Evolutionary conservation across 2,329 filamentous ascomycete species (phyloP).

Genomic region (Fusarium algeriense): DNA sequence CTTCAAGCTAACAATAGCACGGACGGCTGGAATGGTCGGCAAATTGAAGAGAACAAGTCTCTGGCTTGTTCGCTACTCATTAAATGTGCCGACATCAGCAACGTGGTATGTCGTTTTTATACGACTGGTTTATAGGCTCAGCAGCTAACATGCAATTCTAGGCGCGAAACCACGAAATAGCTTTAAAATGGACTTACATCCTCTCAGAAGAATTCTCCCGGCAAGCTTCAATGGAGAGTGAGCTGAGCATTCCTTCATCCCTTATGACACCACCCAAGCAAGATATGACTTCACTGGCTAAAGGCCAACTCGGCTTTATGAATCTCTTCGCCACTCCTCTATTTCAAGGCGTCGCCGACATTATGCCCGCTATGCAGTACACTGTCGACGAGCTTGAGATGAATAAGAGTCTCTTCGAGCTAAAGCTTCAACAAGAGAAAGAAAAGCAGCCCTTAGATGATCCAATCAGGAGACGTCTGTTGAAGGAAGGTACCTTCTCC

Average conservation of each 20-base stretch:
- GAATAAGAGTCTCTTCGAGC: constrained; percentile 82
- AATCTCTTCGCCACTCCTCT: constrained; percentile 93
- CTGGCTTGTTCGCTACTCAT: constrained; percentile 92
- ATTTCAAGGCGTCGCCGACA: constrained; percentile 87
- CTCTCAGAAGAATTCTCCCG: constrained; percentile 96
- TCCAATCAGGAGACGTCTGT: constrained; percentile 51
- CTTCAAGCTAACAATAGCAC: constrained; percentile 74
- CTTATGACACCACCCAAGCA: constrained; percentile 87
- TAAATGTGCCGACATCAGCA: constrained; percentile 99
- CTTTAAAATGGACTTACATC: constrained; percentile 89
- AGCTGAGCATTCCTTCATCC: constrained; percentile 88
- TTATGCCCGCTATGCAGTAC: constrained; percentile 87
- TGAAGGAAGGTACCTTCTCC: constrained; percentile 59
- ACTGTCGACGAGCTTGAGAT: constrained; percentile 82
- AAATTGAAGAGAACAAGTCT: constrained; percentile 80
- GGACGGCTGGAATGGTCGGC: constrained; percentile 81
- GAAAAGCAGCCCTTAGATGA: constrained; percentile 57
- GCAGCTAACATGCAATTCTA: constrained; percentile 54
- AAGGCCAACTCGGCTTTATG: constrained; percentile 96
- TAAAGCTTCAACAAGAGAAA: constrained; percentile 73
- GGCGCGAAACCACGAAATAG: constrained; percentile 86
- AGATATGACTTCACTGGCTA: constrained; percentile 84
- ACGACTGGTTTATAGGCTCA: background rate
- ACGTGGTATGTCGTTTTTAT: constrained; percentile 76
- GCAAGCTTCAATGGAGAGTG: constrained; percentile 90